Evolutionary conservation across 768 basidiomycete genomes (phyloP).

Genomic region (Trametes elegans): DNA sequence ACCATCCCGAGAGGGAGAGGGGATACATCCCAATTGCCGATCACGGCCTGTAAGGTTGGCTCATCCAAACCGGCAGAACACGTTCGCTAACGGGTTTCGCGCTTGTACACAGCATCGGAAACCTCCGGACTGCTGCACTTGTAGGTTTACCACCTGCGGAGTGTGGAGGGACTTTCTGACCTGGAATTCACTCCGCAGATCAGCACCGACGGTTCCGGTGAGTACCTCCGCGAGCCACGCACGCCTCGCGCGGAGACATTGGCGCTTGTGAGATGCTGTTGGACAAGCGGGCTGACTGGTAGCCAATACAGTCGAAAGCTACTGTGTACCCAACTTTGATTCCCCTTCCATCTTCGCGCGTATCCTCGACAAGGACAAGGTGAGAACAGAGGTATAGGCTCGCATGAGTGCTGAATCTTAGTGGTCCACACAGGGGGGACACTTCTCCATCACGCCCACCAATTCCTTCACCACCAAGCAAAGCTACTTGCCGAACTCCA

Average conservation of each 20-base stretch:
- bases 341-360: conserved; percentile 91
- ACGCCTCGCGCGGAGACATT: not conserved
- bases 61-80: not conserved
- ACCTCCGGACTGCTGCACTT: conserved; percentile 79
- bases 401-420: not conserved
- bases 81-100: not conserved
- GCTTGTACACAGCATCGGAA: conserved; percentile 61
- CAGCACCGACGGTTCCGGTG: conserved; percentile 81
- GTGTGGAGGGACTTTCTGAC: not conserved
- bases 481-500: conserved; percentile 79
- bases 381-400: conserved; percentile 9
- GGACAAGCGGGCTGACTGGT: not conserved
- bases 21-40: conserved; percentile 77
- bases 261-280: not conserved
- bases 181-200: conserved; percentile 35
- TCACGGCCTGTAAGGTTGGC: conserved; percentile 65
- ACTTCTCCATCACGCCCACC: conserved; percentile 84
- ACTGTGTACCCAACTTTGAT: conserved; percentile 92
- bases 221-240: conserved; percentile 25
- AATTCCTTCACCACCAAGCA: conserved; percentile 73
- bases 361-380: conserved; percentile 82
- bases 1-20: conserved; percentile 50
- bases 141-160: conserved; percentile 30
- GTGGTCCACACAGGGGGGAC: conserved; percentile 63
- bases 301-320: conserved; percentile 85